These are phyloP conservation scores for Pulveroboletus sp. DNA, from an alignment of 768 basidiomycete species.

Conservation along the genomic window DNA sequence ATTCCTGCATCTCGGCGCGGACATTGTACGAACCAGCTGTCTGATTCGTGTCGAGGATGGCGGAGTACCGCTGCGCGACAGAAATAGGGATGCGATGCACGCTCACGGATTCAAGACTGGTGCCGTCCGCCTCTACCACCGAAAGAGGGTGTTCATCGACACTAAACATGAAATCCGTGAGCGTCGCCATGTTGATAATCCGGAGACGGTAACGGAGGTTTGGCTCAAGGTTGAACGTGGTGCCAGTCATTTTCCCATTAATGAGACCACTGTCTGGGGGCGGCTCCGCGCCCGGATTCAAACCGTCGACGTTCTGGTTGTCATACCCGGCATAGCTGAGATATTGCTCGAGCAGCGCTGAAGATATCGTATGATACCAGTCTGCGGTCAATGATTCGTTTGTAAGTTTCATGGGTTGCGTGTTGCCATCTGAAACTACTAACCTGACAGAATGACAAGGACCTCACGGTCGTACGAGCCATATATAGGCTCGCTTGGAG, in stretches of 20 bases:
- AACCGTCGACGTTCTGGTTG: constrained; percentile 27
- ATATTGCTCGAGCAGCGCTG: constrained; percentile 29
- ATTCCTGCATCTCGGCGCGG: constrained; percentile 35
- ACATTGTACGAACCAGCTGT: constrained; percentile 35
- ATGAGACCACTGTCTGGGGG: constrained; percentile 38
- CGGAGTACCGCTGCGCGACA: constrained; percentile 51
- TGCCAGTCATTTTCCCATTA: constrained; percentile 26
- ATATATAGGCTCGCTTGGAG: constrained; percentile 31
- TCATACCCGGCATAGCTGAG: constrained; percentile 27
- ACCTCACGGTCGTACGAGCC: constrained; percentile 38
- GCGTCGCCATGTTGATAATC: constrained; percentile 44
- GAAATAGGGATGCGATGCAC: constrained; percentile 40
- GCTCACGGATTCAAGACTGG: constrained; percentile 34
- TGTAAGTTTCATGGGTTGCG: neutral
- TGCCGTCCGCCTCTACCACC: constrained; percentile 49
- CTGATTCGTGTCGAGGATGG: constrained; percentile 40
- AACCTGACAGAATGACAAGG: constrained; percentile 35
- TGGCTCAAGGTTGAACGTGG: constrained; percentile 32
- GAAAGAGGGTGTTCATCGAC: constrained; percentile 45
- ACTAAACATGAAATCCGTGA: constrained; percentile 43
- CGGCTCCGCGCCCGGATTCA: constrained; percentile 34
- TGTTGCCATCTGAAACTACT: constrained; percentile 9
- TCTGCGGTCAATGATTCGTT: constrained; percentile 13
- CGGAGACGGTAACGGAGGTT: constrained; percentile 43
- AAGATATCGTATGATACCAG: constrained; percentile 34